Conservation (phyloP, 129 eudicot species). For the Flaveria linearis region DNA sequence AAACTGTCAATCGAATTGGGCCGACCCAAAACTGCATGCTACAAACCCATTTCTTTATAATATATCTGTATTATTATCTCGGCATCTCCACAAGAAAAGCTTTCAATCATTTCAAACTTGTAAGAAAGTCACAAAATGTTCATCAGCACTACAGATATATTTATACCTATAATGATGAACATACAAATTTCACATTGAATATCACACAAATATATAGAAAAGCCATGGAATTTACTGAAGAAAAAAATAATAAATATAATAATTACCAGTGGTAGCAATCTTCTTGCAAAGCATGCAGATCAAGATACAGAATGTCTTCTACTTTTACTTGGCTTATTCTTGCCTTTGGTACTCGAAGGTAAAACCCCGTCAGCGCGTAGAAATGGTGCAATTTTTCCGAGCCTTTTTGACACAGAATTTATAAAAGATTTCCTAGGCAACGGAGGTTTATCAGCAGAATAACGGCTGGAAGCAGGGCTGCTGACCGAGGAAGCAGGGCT, state of each 20-base stretch:
- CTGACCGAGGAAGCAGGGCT: constrained; percentile 40
- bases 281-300: constrained; percentile 16
- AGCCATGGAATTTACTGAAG: neutral
- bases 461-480: constrained; percentile 37
- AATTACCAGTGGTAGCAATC: neutral
- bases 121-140: neutral
- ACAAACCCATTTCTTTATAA: neutral
- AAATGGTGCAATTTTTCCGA: constrained; percentile 51
- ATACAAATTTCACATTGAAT: constrained; percentile 12
- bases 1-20: too few species aligned
- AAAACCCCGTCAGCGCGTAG: constrained; percentile 49
- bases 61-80: too few species aligned
- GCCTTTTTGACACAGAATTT: constrained; percentile 63
- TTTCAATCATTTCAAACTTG: too few species aligned
- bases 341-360: constrained; percentile 43
- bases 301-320: constrained; percentile 85
- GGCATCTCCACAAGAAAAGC: too few species aligned
- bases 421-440: constrained; percentile 78
- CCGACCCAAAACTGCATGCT: neutral
- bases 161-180: constrained; percentile 10
- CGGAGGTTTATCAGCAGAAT: constrained; percentile 64
- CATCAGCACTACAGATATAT: constrained; percentile 1
- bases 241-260: neutral
- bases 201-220: constrained; percentile 19
- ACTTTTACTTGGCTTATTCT: constrained; percentile 58